Conservation (phyloP, 768 basidiomycete species). For the Porphyrellus cyaneotinctus region DNA sequence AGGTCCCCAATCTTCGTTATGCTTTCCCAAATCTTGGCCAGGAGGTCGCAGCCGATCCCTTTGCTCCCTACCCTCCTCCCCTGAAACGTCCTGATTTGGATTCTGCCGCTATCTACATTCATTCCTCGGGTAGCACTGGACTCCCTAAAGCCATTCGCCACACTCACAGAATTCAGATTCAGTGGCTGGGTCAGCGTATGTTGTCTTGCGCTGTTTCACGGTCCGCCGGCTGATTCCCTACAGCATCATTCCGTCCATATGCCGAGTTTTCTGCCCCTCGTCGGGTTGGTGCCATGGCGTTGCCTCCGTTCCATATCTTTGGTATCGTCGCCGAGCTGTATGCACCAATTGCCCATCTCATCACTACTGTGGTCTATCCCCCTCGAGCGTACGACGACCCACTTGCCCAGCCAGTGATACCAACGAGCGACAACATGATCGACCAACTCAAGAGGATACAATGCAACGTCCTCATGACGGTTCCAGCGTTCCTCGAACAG, state of each 20-base stretch:
- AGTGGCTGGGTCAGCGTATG: conserved; percentile 29
- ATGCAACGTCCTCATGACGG: conserved; percentile 31
- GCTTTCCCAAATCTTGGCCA: conserved; percentile 40
- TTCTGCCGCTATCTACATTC: conserved; percentile 41
- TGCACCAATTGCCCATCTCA: conserved; percentile 15
- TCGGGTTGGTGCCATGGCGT: conserved; percentile 21
- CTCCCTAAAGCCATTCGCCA: conserved; percentile 44
- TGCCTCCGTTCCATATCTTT: conserved; percentile 27
- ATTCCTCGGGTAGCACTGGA: conserved; percentile 51
- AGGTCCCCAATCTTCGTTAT: conserved; percentile 19
- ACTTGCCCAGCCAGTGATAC: conserved; percentile 30
- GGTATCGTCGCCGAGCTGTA: conserved; percentile 19
- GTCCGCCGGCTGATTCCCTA: neutral
- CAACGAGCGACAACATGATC: conserved; percentile 39
- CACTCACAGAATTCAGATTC: conserved; percentile 30
- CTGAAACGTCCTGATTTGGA: conserved; percentile 24
- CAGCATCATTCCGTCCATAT: conserved; percentile 7
- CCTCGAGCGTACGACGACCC: conserved; percentile 23
- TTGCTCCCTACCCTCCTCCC: conserved; percentile 15
- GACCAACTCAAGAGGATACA: conserved; percentile 29
- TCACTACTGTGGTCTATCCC: conserved; percentile 23
- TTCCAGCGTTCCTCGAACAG: conserved; percentile 38
- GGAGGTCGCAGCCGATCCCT: conserved; percentile 23
- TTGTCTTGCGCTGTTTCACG: neutral
- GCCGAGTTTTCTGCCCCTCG: conserved; percentile 9